These are phyloP conservation scores for Neurospora sp. DNA, from an alignment of 495 filamentous ascomycete species.

Conservation along the genomic window DNA sequence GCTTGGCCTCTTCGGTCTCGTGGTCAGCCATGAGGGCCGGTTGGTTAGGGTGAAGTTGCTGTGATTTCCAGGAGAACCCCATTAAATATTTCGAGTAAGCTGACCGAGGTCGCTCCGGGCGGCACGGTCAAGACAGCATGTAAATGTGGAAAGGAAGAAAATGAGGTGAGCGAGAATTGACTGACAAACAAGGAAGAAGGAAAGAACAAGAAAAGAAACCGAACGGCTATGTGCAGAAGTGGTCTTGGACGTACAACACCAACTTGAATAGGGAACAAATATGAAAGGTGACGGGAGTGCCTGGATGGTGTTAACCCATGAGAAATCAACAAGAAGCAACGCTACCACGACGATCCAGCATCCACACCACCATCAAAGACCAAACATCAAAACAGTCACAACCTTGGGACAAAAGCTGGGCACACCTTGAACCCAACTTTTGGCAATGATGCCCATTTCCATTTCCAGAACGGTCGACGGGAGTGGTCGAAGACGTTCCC, in stretches of 20 bases:
- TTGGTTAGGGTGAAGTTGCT: neutral
- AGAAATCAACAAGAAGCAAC: neutral
- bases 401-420: neutral
- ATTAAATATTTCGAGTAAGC: neutral
- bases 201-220: neutral
- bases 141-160: neutral
- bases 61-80: neutral
- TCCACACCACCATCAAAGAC: neutral
- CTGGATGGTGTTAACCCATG: neutral
- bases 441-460: neutral
- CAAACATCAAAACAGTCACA: neutral
- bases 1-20: conserved; percentile 17
- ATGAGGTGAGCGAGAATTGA: neutral
- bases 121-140: neutral
- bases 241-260: neutral
- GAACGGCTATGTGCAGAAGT: neutral
- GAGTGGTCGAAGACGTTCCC: neutral
- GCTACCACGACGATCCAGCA: neutral
- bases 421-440: neutral
- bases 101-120: neutral
- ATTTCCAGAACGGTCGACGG: neutral
- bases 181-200: neutral
- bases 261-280: neutral
- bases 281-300: neutral
- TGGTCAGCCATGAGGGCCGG: conserved; percentile 6